phyloP scores from a whole-genome alignment of 495 filamentous ascomycete species.

The Apodospora peruviana region DNA sequence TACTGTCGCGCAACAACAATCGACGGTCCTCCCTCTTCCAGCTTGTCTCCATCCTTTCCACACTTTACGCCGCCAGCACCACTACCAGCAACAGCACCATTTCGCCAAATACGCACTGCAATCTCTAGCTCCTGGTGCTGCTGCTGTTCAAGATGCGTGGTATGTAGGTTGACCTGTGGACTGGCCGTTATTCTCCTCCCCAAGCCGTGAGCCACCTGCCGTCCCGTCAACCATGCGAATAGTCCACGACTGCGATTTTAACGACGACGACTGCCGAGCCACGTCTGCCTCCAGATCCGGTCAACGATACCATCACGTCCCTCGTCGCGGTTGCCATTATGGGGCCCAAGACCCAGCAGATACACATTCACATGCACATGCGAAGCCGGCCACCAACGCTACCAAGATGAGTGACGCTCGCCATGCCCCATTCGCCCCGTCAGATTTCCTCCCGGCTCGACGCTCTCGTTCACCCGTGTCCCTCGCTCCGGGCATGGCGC shows the following conservation, averaged over 20 bases:
- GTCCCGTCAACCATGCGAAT: slow-evolving; percentile 19
- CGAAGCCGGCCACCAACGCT: neutral
- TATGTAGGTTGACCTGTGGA: slow-evolving; percentile 16
- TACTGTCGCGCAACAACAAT: too few relatives aligned
- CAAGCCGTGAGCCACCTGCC: too few relatives aligned
- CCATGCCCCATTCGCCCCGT: neutral
- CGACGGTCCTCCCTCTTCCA: too few relatives aligned
- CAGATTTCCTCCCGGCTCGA: neutral
- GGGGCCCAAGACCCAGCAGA: neutral
- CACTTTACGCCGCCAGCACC: too few relatives aligned
- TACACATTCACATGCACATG: neutral
- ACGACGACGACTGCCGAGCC: neutral
- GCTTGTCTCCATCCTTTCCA: too few relatives aligned
- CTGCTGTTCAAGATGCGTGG: slow-evolving; percentile 13
- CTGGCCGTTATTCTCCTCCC: too few relatives aligned
- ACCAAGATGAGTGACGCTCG: neutral
- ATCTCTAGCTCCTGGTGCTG: neutral
- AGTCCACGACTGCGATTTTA: slow-evolving; percentile 5
- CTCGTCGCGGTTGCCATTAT: too few relatives aligned
- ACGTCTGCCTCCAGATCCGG: neutral
- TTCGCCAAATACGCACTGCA: too few relatives aligned
- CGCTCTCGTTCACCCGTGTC: neutral
- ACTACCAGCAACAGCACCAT: too few relatives aligned
- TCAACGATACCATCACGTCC: too few relatives aligned
- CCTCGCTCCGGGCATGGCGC: neutral